Evolutionary conservation across 2,329 filamentous ascomycete species (phyloP), one percentile per base, ranked within the genome.

Genomic region (Atkinsonella texensis): DNA sequence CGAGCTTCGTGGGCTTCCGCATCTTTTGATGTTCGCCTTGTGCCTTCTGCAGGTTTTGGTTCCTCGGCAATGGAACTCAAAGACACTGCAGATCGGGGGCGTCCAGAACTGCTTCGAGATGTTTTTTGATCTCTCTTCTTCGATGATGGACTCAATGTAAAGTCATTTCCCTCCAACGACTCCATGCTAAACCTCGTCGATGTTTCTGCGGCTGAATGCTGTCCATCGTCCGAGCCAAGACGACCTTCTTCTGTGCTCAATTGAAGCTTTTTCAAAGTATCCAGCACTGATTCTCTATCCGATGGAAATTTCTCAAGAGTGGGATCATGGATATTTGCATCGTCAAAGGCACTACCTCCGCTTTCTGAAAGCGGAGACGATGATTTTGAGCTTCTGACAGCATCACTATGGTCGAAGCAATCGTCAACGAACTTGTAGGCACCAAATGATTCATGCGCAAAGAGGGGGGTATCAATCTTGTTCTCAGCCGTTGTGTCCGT

Each of bases 241-340:
- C 65, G 63, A 35, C 74, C 70, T 44, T 69, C 70, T 40, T 65
- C 63, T 0, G 71, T 64, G 42, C 71, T 69, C 0, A 70, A 73
- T 52, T 70, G 70, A 13, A 77, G 68, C 49, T 70, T 71, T 7
- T 71, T 69, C 13, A 77, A 64, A 1, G 70, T 65, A 46, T 70
- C 66, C 12, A 76, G 60, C 48, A 77, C 73, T 6, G 70, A 71
- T 0, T 65, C 62, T 15, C 67, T 65, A 48, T 70, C 69, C 1
- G 68, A 74, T 2, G 74, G 74, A 55, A 77, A 76, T 17, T 59
- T 64, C 54, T 76, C 74, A 9, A 77, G 60, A 0, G 69, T 74
- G 1, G 74, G 74, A 48, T 77, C 74, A 46, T 71, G 66, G 2
- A 71, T 53, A 46, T 76, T 74, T 28, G 61, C 45, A 10, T 60